Base-by-base conservation (phyloP, 192 early-diverging fungal species). In the Spizellomyces sp. region DNA sequence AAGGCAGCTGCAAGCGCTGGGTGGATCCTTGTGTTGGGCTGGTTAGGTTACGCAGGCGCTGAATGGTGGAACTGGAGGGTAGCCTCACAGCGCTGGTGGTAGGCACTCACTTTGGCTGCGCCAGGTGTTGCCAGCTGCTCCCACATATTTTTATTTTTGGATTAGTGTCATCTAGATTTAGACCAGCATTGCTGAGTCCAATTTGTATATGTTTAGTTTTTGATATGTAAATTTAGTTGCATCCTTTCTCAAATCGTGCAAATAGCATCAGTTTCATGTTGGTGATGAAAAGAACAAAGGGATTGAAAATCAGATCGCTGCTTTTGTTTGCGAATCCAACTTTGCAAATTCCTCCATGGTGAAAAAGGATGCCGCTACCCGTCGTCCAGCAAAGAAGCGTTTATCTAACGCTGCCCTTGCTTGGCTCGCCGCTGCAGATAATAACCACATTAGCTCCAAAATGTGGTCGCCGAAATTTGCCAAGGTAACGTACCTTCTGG, bases 301-400 rank as follows among this genome's bases (percentile, higher is more conserved):
- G 27, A 36, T 36, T 2, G 27, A 36, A 36, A 36, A 2, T 36
- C 27, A 36, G 27, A 36, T 36, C 1, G 27, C 3, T 36, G 27
- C 27, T 2, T 36, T 36, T 36, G 27, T 36, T 3, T 36, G 27
- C 27, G 27, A 36, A 36, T 36, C 27, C 27, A 36, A 36, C 3
- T 36, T 36, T 2, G 27, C 27, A 36, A 36, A 36, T 36, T 36
- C 27, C 27, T 36, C 50, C 50, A 54, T 54, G 1, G 12, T 54
- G 50, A 61, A 61, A 9, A 88, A 79, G 8, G 78, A 67, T 2
- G 93, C 93, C 5, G 76, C 67, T 44, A 96, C 78, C 43, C 83
- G 87, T 55, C 90, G 83, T 8, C 93, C 92, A 45, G 89, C 93
- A 79, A 96, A 96, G 83, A 88, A 95, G 43, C 94, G 87, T 36